phyloP scores from a whole-genome alignment of 331 rosid genomes.

The Acacia concinna region DNA sequence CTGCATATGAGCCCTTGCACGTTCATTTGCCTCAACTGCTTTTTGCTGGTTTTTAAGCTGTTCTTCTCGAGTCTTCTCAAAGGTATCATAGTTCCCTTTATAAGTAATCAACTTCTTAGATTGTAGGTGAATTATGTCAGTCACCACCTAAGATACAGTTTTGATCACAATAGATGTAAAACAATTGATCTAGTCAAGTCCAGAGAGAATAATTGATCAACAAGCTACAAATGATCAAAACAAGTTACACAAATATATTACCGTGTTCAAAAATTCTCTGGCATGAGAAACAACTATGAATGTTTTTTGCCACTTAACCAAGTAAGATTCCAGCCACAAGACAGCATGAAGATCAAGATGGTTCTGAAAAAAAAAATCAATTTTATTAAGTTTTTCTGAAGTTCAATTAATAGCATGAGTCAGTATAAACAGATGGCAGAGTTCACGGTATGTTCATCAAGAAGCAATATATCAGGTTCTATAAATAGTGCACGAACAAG shows the following conservation, averaged over 20 bases:
- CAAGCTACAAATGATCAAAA: conserved; percentile 17
- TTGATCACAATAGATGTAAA: conserved; percentile 25
- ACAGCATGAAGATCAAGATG: conserved; percentile 99
- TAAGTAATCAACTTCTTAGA: conserved; percentile 70
- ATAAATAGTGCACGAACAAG: conserved; percentile 96
- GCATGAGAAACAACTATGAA: conserved; percentile 98
- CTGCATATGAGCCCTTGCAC: conserved; percentile 95
- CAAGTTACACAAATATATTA: conserved; percentile 35
- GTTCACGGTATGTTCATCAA: conserved; percentile 94
- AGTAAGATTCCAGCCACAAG: conserved; percentile 89
- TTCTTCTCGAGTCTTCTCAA: conserved; percentile 90
- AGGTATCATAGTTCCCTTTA: conserved; percentile 86
- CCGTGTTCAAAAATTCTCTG: conserved; percentile 96
- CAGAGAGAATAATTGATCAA: conserved; percentile 20
- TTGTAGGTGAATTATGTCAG: conserved; percentile 90
- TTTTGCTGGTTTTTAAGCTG: conserved; percentile 87
- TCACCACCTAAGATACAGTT: conserved; percentile 70
- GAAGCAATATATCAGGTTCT: conserved; percentile 92
- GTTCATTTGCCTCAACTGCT: conserved; percentile 91
- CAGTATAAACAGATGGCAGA: conserved; percentile 24
- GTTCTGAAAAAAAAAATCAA: conserved; percentile 57
- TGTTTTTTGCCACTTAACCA: conserved; percentile 96
- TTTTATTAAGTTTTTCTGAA: conserved; percentile 4
- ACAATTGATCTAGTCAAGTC: conserved; percentile 9
- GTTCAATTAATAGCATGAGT: conserved; percentile 15